Percentiles rank a stretch among this genome's conserved stretches.
These are phyloP conservation scores for Canavalia ensiformis DNA, from an alignment of 306 rosid genomes.

Conservation along the genomic window DNA sequence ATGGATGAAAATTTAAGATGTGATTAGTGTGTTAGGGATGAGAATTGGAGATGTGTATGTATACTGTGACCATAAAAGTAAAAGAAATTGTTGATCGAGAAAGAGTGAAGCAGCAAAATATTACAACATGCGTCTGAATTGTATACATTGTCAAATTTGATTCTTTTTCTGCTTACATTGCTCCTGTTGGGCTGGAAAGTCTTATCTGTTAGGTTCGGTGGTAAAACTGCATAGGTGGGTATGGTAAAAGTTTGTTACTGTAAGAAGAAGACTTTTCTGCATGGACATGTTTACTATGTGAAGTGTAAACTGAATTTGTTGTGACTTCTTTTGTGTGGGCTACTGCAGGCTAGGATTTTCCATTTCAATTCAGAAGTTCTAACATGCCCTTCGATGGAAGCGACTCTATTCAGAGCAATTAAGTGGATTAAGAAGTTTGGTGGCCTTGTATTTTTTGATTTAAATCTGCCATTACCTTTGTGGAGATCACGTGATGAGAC, in stretches of 20 bases:
- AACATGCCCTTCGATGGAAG: constrained; percentile 47
- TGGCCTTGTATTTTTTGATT: constrained; percentile 71
- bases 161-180: neutral
- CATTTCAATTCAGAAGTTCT: constrained; percentile 74
- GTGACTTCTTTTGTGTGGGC: constrained; percentile 35
- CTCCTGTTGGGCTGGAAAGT: neutral
- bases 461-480: constrained; percentile 75
- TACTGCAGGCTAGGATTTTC: constrained; percentile 60
- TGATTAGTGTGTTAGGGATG: constrained; percentile 1
- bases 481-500: constrained; percentile 90
- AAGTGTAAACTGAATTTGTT: constrained; percentile 29
- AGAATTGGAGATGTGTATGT: neutral
- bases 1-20: neutral
- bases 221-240: neutral
- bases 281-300: constrained; percentile 10
- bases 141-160: constrained; percentile 6
- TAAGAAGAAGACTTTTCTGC: constrained; percentile 8
- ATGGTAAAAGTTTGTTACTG: neutral
- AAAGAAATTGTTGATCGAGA: constrained; percentile 5
- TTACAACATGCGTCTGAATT: neutral
- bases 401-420: constrained; percentile 55
- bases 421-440: constrained; percentile 59
- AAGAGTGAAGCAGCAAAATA: neutral
- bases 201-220: constrained; percentile 12
- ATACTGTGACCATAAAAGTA: neutral